A percentile compares a stretch with the other conserved stretches of the same genome.
Conservation (phyloP, 768 basidiomycete genomes). For the Dictyophora rubrovolvata region DNA sequence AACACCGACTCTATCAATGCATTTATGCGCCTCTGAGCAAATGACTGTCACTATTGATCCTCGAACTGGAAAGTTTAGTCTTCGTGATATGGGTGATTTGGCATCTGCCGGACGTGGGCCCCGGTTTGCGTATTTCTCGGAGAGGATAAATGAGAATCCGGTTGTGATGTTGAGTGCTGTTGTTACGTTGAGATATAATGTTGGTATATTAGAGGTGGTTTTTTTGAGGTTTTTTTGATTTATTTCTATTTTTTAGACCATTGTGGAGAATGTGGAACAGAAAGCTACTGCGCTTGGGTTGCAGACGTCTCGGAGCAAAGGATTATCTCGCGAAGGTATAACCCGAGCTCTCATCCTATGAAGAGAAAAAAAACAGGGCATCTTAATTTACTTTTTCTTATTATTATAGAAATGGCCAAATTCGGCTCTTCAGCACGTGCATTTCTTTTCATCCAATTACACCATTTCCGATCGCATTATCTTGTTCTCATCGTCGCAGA, state of each 20-base stretch:
- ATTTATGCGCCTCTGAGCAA: slow-evolving; percentile 66
- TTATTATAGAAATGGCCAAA: slow-evolving; percentile 55
- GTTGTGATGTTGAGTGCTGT: slow-evolving; percentile 45
- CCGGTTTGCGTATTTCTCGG: slow-evolving; percentile 48
- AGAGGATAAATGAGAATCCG: slow-evolving; percentile 64
- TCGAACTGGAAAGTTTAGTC: slow-evolving; percentile 66
- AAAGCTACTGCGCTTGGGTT: slow-evolving; percentile 83
- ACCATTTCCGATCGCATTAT: slow-evolving; percentile 71
- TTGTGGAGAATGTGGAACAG: slow-evolving; percentile 71
- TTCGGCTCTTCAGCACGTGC: slow-evolving; percentile 55
- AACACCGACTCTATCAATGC: slow-evolving; percentile 49
- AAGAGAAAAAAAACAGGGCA: not conserved
- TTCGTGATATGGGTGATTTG: slow-evolving; percentile 75
- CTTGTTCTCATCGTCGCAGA: slow-evolving; percentile 78
- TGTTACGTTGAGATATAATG: slow-evolving; percentile 48
- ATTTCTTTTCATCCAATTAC: slow-evolving; percentile 65
- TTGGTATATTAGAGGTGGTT: slow-evolving; percentile 26
- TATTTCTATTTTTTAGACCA: slow-evolving; percentile 42
- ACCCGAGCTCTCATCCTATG: not conserved
- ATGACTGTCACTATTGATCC: slow-evolving; percentile 71
- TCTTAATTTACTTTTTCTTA: not conserved
- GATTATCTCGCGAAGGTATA: slow-evolving; percentile 56
- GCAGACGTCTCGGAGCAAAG: slow-evolving; percentile 57
- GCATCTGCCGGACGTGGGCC: slow-evolving; percentile 63
- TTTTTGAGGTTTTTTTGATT: not conserved